Evolutionary conservation across 805 yeast species (phyloP).

Genomic region (Starmerella bacillaris): DNA sequence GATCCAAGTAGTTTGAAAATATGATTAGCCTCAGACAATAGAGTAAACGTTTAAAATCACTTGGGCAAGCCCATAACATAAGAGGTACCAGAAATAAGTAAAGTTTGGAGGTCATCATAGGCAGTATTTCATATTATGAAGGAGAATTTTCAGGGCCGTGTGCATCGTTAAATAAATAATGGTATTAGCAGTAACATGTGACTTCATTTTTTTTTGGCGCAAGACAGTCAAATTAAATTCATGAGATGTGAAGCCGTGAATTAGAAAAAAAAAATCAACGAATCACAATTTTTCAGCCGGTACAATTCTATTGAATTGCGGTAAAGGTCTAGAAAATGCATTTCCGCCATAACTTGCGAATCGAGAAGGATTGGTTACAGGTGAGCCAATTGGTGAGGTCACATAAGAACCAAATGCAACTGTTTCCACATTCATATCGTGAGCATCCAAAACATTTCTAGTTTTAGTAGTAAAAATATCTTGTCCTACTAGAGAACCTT

Average conservation of each 20-base stretch:
- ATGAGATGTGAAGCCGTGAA: no score
- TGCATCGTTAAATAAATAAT: no score
- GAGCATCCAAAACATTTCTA: background rate
- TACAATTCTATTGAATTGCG: background rate
- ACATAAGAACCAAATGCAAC: background rate
- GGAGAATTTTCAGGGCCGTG: slow-evolving; percentile 1
- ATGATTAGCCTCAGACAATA: slow-evolving; percentile 1
- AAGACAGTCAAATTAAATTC: no score
- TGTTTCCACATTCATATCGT: background rate
- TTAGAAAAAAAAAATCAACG: no score
- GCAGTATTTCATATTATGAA: background rate
- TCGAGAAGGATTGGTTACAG: background rate
- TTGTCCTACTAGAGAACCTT: background rate
- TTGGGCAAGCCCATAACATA: slow-evolving; percentile 17
- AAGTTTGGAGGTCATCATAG: slow-evolving; percentile 15
- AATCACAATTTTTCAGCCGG: background rate
- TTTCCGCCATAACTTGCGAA: background rate
- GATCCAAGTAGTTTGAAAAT: no score
- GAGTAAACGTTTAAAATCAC: slow-evolving; percentile 17
- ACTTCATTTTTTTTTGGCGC: background rate
- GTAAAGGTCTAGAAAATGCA: background rate
- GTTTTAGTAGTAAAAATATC: background rate
- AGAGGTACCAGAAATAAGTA: slow-evolving; percentile 18
- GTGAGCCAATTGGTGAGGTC: slow-evolving; percentile 1
- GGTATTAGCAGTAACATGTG: background rate